phyloP scores from a whole-genome alignment of 1,284 basidiomycete species.

The Spongispora temasekensis region DNA sequence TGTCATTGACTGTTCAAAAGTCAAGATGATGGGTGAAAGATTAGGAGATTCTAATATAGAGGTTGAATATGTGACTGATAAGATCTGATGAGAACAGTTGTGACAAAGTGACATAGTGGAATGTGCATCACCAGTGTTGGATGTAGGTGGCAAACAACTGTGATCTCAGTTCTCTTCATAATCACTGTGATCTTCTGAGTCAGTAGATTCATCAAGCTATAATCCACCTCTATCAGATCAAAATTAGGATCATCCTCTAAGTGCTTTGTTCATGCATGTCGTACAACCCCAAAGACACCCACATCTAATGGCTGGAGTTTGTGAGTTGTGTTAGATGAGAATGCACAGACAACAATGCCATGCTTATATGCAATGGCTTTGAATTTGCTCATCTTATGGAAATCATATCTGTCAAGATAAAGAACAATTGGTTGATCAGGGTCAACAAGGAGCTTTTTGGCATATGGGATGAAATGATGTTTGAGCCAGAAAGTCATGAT shows the following conservation, averaged over 20 bases:
- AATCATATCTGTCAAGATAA: background rate
- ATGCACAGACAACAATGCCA: background rate
- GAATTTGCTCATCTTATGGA: background rate
- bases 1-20: background rate
- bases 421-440: background rate
- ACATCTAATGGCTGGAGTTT: background rate
- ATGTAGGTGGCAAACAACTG: no score
- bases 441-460: background rate
- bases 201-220: no score
- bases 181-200: no score
- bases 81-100: no score
- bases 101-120: no score
- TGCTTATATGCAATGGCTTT: no score
- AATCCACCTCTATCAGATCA: no score
- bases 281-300: background rate
- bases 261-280: background rate
- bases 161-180: no score
- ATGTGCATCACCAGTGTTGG: no score
- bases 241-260: no score
- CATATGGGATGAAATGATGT: background rate
- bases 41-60: background rate
- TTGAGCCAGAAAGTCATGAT: background rate
- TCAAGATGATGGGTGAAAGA: background rate
- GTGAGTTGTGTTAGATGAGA: background rate
- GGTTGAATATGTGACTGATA: background rate